Evolutionary conservation across 1,284 basidiomycete genomes (phyloP).

Genomic region (Tilletia caries): DNA sequence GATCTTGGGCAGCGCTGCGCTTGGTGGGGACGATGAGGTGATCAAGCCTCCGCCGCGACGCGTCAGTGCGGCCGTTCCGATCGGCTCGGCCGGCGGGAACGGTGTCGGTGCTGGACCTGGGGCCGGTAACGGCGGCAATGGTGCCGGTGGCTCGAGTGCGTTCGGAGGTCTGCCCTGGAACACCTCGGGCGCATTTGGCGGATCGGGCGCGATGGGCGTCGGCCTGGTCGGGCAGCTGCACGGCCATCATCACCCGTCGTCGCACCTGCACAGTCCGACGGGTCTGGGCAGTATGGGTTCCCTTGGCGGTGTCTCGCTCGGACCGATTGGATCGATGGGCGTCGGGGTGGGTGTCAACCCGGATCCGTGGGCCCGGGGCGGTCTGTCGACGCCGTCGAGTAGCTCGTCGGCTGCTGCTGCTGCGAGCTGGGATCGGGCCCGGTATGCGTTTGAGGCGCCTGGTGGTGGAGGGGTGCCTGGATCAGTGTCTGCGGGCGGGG

Average conservation of each 20-base stretch:
- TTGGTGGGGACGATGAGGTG: conserved; percentile 52
- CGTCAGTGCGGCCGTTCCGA: conserved; percentile 38
- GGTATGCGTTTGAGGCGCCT: conserved; percentile 48
- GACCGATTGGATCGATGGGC: conserved; percentile 1
- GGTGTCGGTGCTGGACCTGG: neutral
- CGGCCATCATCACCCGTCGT: neutral
- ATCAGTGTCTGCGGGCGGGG: neutral
- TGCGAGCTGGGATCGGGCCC: conserved; percentile 45
- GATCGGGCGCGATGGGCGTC: neutral
- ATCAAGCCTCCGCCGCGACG: conserved; percentile 45
- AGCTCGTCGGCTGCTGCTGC: neutral
- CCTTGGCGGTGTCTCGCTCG: neutral
- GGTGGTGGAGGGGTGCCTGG: neutral
- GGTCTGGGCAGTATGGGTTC: neutral
- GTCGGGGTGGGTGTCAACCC: neutral
- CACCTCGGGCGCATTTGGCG: neutral
- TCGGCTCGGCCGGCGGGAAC: conserved; percentile 18
- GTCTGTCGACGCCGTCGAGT: neutral
- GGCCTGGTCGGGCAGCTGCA: neutral
- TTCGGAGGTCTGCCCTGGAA: neutral
- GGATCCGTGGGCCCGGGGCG: conserved; percentile 34
- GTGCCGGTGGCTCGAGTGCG: neutral
- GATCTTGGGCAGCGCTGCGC: conserved; percentile 50
- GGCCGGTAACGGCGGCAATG: neutral
- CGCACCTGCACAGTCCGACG: conserved; percentile 6